Evolutionary conservation across 2,329 filamentous ascomycete species (phyloP).

Genomic region (Fusarium burgessii): DNA sequence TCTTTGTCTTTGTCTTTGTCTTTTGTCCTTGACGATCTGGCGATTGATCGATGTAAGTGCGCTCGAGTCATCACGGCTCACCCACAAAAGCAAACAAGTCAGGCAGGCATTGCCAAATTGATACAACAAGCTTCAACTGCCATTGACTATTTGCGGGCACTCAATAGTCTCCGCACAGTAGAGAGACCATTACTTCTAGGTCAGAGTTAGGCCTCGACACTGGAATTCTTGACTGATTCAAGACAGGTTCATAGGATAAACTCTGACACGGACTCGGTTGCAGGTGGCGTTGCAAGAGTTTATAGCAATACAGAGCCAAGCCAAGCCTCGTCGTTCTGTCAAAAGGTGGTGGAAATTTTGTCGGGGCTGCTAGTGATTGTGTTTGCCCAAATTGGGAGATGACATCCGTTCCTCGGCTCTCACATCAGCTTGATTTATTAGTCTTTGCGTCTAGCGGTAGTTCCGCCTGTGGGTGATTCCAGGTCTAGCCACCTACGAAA

Average conservation of each 20-base stretch:
- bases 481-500: neutral
- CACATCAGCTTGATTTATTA: neutral
- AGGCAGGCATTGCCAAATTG: neutral
- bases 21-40: neutral
- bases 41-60: conserved; percentile 1
- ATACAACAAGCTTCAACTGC: neutral
- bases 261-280: neutral
- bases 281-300: conserved; percentile 10
- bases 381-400: conserved; percentile 12
- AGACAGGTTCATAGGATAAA: neutral
- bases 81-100: neutral
- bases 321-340: neutral
- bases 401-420: conserved; percentile 20
- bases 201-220: neutral
- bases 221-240: neutral
- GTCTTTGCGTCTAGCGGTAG: neutral
- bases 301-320: neutral
- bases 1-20: neutral
- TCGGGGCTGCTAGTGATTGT: conserved; percentile 7
- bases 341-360: conserved; percentile 11
- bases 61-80: neutral
- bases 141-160: neutral
- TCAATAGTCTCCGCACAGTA: neutral
- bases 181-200: neutral
- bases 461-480: neutral